Base-by-base conservation (phyloP, 75 land plant species). In the Selaginella tamariscina region DNA sequence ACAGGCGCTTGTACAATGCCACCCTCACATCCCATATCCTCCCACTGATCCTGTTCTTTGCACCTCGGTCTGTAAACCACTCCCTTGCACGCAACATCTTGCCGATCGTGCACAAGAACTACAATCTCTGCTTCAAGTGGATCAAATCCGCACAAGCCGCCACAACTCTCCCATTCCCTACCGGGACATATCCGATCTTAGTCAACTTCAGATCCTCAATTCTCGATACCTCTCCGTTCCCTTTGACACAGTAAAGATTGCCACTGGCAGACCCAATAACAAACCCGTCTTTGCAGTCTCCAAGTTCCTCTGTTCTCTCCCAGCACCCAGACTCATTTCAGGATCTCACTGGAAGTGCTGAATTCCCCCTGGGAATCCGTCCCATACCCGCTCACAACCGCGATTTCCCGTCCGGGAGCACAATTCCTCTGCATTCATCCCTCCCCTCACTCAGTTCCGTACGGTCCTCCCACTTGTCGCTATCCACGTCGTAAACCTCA, bases 341-440 rank as follows among this genome's bases (percentile, higher is more conserved):
- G 83, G 0, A 56, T 32, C 63, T 88, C 89, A 15, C 74, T 84
- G 27, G 70, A 66, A 23, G 21, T 32, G 27, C 56, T 67, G 69
- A 86, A 88, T 57, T 32, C 39, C 5, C 93, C 90, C 67, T 89
- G 93, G 9, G 56, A 26, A n/a, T 80, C 81, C 0, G 85, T 84
- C 0, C 55, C 64, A 72, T 86, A 89, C 39, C 93, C 91, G 73
- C 87, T 78, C 28, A 89, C 69, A 0, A 80, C 93, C 55, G 54
- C 68, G 54, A 84, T 31, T 65, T 63, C 0, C 67, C 75, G n/a
- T 73, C 82, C 5, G 5, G 11, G 30, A 77, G 20, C 24, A 55
- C 57, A 30, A 83, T 65, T 0, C 84, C 87, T 28, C 70, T 65
- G 72, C 84, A 80, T 65, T 89, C 93, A 65, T 89, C 93, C 33